Percentiles rank a stretch among this genome's conserved stretches.
phyloP scores from a whole-genome alignment of 495 filamentous ascomycete genomes.

The Rostrohypoxylon terebratum region DNA sequence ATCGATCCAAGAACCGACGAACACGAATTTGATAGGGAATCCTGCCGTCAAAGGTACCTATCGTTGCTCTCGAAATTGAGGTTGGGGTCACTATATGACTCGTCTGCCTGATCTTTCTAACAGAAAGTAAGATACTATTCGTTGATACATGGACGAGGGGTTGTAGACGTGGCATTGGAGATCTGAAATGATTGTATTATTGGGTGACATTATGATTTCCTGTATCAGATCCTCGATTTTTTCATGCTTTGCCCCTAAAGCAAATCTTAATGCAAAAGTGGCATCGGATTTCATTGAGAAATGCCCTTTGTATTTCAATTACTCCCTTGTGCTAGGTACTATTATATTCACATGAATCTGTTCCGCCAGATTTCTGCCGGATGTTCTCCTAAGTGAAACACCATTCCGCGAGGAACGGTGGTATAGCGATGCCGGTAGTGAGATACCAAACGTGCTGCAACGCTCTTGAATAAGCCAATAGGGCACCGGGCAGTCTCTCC shows the following conservation, averaged over 20 bases:
- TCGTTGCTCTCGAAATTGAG: neutral
- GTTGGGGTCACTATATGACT: neutral
- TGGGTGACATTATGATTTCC: neutral
- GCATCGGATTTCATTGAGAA: too few relatives aligned
- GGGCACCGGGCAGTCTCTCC: neutral
- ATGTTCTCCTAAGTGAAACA: slow-evolving; percentile 5
- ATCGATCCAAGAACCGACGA: neutral
- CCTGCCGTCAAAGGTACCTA: neutral
- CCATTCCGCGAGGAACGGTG: neutral
- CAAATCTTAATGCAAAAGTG: neutral
- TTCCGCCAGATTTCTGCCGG: neutral
- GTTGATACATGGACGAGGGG: neutral
- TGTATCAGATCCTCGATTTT: neutral
- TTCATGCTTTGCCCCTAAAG: neutral
- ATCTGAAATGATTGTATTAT: neutral
- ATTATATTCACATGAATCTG: neutral
- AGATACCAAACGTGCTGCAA: slow-evolving; percentile 8
- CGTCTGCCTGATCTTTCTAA: neutral
- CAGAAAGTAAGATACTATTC: neutral
- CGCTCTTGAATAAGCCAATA: neutral
- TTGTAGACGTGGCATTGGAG: neutral
- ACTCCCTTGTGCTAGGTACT: neutral
- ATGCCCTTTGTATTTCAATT: neutral
- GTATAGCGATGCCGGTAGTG: neutral
- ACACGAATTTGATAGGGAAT: neutral